Evolutionary conservation across 768 basidiomycete genomes (phyloP).

Genomic region (Lactarius quietus): DNA sequence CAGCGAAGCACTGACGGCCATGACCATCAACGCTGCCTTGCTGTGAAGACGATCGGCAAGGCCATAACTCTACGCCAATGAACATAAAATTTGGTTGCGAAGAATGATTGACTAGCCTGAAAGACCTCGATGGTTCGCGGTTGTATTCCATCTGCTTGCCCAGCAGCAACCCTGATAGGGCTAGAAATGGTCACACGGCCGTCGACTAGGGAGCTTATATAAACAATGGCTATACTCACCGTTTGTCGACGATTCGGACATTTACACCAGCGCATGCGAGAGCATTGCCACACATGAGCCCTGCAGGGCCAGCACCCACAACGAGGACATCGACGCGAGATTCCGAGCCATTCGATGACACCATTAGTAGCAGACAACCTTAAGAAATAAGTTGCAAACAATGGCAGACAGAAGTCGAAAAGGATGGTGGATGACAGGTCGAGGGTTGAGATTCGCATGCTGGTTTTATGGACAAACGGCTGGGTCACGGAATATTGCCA

Average conservation of each 20-base stretch:
- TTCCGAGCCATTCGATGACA: conserved; percentile 31
- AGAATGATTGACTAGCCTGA: conserved; percentile 33
- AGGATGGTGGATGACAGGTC: too few species aligned
- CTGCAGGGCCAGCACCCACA: conserved; percentile 57
- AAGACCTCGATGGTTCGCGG: conserved; percentile 53
- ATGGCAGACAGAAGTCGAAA: background rate
- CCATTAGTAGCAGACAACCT: background rate
- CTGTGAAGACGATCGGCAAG: conserved; percentile 59
- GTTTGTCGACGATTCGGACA: conserved; percentile 58
- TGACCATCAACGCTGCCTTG: conserved; percentile 67
- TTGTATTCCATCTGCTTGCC: conserved; percentile 56
- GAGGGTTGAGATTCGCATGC: background rate
- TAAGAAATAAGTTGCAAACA: background rate
- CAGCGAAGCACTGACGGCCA: conserved; percentile 47
- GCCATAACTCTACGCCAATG: conserved; percentile 61
- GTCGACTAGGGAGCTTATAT: too few species aligned
- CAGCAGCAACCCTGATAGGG: conserved; percentile 38
- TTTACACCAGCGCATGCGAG: conserved; percentile 54
- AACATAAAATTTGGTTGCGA: background rate
- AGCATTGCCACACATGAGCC: conserved; percentile 68
- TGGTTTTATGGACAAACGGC: background rate
- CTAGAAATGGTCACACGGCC: conserved; percentile 28
- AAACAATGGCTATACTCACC: conserved; percentile 32
- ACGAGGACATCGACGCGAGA: conserved; percentile 56
- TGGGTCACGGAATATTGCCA: background rate